Conservation (phyloP, 768 basidiomycete genomes). For the Naematelia aurantialba region DNA sequence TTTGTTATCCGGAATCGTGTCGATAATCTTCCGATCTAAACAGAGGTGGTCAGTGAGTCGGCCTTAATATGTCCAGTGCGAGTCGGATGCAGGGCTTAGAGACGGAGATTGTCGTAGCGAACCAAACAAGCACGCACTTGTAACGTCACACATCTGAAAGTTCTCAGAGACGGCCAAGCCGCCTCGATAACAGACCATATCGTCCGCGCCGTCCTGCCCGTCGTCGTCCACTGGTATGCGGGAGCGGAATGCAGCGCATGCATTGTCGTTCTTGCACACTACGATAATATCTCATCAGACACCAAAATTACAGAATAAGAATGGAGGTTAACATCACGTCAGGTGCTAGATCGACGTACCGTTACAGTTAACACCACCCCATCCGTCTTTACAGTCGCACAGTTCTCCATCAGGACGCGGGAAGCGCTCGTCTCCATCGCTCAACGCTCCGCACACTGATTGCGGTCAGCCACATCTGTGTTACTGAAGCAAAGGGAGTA, state of each 20-base stretch:
- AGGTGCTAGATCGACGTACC: conserved; percentile 59
- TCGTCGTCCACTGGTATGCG: conserved; percentile 25
- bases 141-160: conserved; percentile 97
- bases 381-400: conserved; percentile 90
- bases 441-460: conserved; percentile 89
- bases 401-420: conserved; percentile 69
- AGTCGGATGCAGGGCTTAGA: too few relatives aligned
- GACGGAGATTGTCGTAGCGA: too few relatives aligned
- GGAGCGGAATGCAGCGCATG: conserved; percentile 73
- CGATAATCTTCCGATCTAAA: conserved; percentile 87
- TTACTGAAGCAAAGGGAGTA: too few relatives aligned
- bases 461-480: too few relatives aligned
- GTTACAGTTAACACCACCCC: conserved; percentile 96
- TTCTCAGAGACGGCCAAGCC: conserved; percentile 92
- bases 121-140: conserved; percentile 72
- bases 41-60: conserved; percentile 47
- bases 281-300: too few relatives aligned
- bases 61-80: conserved; percentile 71
- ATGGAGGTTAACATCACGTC: too few relatives aligned
- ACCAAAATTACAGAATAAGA: too few relatives aligned
- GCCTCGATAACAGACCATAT: conserved; percentile 92
- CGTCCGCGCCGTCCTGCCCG: conserved; percentile 54
- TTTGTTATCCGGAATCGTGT: conserved; percentile 75
- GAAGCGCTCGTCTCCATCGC: conserved; percentile 79
- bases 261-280: conserved; percentile 82